Conservation (phyloP, 331 rosid genomes). For the Ulmus americana region DNA sequence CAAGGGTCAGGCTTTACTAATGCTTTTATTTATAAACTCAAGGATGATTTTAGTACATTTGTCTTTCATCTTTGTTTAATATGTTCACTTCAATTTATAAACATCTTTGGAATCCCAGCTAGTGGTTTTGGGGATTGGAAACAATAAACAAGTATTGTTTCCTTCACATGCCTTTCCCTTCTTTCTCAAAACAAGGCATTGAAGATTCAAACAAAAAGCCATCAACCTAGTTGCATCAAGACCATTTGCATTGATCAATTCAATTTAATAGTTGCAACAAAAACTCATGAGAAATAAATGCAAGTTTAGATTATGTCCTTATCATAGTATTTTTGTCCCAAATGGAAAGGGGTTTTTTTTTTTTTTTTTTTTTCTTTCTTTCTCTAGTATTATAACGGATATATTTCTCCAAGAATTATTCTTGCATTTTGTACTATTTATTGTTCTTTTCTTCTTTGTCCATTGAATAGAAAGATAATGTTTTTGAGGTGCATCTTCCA, state of each 20-base stretch:
- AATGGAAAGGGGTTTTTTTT: not conserved
- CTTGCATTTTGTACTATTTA: conserved; percentile 3
- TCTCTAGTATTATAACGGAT: not conserved
- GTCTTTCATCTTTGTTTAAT: conserved; percentile 1
- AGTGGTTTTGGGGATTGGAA: not conserved
- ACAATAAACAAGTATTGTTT: not conserved
- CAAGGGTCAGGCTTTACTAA: conserved; percentile 15
- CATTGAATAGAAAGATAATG: conserved; percentile 34
- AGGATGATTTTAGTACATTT: not conserved
- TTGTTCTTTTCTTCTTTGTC: not conserved
- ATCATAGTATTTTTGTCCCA: not conserved
- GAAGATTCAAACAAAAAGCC: not conserved
- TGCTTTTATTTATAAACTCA: not conserved
- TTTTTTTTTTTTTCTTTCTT: not conserved
- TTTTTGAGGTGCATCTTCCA: conserved; percentile 50
- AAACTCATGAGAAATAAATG: not conserved
- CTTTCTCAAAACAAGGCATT: not conserved
- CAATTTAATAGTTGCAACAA: not conserved
- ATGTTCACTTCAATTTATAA: not conserved
- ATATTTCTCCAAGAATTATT: not conserved
- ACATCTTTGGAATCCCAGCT: not conserved
- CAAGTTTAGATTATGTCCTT: not conserved
- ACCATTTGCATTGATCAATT: not conserved
- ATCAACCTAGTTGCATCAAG: not conserved
- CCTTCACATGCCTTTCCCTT: not conserved